Evolutionary conservation across 139 green algal genomes (phyloP).

Genomic region (Coelastrella sp.): DNA sequence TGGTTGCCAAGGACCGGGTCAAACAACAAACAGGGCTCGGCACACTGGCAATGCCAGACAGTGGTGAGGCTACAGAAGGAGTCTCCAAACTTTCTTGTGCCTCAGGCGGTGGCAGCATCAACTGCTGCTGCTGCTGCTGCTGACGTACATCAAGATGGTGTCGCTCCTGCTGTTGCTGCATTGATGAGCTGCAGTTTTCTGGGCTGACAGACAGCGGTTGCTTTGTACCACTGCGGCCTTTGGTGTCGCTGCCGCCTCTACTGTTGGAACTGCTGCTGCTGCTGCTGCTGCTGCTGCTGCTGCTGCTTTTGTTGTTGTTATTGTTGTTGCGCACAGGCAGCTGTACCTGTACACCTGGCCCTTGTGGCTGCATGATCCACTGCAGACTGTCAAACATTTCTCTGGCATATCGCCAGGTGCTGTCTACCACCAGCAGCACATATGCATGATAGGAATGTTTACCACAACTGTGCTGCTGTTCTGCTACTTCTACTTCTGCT

Average conservation of each 20-base stretch:
- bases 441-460: slow-evolving; percentile 23
- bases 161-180: neutral
- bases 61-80: no score
- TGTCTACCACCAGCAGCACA: slow-evolving; percentile 60
- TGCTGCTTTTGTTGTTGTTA: neutral
- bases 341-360: neutral
- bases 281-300: neutral
- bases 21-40: no score
- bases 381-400: slow-evolving; percentile 59
- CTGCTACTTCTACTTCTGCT: neutral
- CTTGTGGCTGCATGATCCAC: neutral
- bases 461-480: neutral
- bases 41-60: no score
- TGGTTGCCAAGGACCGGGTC: no score
- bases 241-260: neutral
- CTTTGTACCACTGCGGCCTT: neutral
- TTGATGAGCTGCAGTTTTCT: no score
- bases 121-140: no score
- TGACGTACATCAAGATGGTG: neutral
- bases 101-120: no score
- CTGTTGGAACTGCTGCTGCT: neutral
- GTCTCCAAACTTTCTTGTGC: no score
- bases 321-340: neutral
- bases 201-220: neutral
- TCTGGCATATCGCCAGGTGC: slow-evolving; percentile 62